These are phyloP conservation scores for Alternaria metachromatica DNA, from an alignment of 2,329 filamentous ascomycete species.

Conservation along the genomic window DNA sequence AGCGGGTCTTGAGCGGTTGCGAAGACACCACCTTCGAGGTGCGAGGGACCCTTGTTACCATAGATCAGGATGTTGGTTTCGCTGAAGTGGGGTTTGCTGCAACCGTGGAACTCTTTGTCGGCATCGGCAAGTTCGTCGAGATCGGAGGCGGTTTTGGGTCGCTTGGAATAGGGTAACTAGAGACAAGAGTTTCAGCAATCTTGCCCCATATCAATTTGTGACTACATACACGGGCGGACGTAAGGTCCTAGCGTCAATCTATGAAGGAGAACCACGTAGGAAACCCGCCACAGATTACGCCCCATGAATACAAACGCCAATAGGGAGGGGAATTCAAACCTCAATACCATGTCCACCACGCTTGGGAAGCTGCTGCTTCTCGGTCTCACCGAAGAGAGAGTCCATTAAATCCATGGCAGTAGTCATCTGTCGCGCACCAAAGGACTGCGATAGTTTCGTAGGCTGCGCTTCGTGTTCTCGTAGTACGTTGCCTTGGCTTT, in stretches of 20 bases:
- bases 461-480: slow-evolving; percentile 53
- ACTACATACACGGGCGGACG: slow-evolving; percentile 52
- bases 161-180: slow-evolving; percentile 88
- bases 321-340: slow-evolving; percentile 74
- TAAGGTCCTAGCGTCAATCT: slow-evolving; percentile 40
- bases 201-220: slow-evolving; percentile 50
- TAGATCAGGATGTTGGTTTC: slow-evolving; percentile 76
- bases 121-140: slow-evolving; percentile 68
- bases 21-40: slow-evolving; percentile 58
- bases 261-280: slow-evolving; percentile 40
- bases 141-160: slow-evolving; percentile 70
- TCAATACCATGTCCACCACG: slow-evolving; percentile 73
- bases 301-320: slow-evolving; percentile 33
- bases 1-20: slow-evolving; percentile 64
- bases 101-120: slow-evolving; percentile 74
- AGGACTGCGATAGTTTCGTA: slow-evolving; percentile 41
- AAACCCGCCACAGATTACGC: slow-evolving; percentile 53
- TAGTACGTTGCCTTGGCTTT: slow-evolving; percentile 67
- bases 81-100: slow-evolving; percentile 81
- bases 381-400: slow-evolving; percentile 76
- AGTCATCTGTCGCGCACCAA: slow-evolving; percentile 67
- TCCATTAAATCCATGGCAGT: slow-evolving; percentile 97
- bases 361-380: slow-evolving; percentile 59
- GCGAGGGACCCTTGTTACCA: slow-evolving; percentile 54
- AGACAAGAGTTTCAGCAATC: slow-evolving; percentile 49